Conservation (phyloP, 768 basidiomycete species). For the Naematelia aurantialba region DNA sequence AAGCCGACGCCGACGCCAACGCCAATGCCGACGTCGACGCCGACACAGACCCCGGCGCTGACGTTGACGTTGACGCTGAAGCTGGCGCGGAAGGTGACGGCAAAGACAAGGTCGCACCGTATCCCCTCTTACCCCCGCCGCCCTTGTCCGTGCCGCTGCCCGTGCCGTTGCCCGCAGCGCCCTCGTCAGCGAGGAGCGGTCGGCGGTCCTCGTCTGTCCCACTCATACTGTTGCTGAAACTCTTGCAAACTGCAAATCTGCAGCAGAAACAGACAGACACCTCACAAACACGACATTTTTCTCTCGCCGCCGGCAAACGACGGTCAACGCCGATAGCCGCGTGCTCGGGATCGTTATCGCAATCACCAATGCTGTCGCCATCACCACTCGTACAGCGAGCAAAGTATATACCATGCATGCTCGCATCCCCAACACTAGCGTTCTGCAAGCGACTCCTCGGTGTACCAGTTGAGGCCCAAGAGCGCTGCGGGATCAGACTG, state of each 20-base stretch:
- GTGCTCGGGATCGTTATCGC: too few species aligned
- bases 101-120: not conserved
- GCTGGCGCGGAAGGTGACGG: constrained; percentile 29
- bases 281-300: too few species aligned
- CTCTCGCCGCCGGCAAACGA: not conserved
- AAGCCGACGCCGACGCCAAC: too few species aligned
- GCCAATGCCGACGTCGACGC: too few species aligned
- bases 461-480: constrained; percentile 50
- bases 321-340: not conserved
- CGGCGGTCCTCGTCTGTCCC: not conserved
- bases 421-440: constrained; percentile 11
- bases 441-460: constrained; percentile 35
- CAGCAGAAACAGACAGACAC: not conserved
- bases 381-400: too few species aligned
- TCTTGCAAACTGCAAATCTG: not conserved
- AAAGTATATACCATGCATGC: not conserved
- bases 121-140: too few species aligned
- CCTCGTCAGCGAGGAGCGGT: not conserved
- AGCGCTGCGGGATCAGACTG: constrained; percentile 25
- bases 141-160: too few species aligned
- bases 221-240: not conserved
- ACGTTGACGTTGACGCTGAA: too few species aligned
- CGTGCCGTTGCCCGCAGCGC: not conserved
- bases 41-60: too few species aligned
- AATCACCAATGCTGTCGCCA: too few species aligned